Evolutionary conservation across 2,329 filamentous ascomycete genomes (phyloP), one percentile per base, ranked within the genome.

Genomic region (Xylariaceae sp.): DNA sequence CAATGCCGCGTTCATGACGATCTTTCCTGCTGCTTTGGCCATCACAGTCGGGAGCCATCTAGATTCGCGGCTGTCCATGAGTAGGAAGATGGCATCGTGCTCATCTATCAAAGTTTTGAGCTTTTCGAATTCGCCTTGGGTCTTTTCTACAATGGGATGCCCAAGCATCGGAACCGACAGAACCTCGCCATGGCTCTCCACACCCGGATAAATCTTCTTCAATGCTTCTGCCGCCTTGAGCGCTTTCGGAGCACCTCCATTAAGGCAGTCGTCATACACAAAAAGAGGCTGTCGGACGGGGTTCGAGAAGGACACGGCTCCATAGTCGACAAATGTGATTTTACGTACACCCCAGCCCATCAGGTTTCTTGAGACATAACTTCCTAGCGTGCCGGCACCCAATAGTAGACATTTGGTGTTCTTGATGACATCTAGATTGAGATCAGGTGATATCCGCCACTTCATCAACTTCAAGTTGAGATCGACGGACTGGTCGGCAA

Each of bases 401-500:
- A 99, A 81, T 2, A 99, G 74, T 14, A 99, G 78, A 64, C 94
- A 99, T 64, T 85, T 95, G 3, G 90, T 92, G 49, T 86, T 81
- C 64, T 96, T 96, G 65, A 97, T 91, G 30, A 81, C 81, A 30
- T 96, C 90, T 10, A 99, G 80, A 65, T 97, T 81, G 38, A 99
- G 79, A 44, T 85, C 85, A 0, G 94, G 94, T 7, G 90, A 89
- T 61, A 99, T 90, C 36, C 94, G 85, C 94, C 94, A 99, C 72
- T 96, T 99, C 85, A 99, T 99, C 50, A 99, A 78, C 71, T 97
- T 97, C 52, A 97, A 76, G 63, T 99, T 99, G 51, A 99, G 78
- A 63, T 99, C 94, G 10, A 97, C 92, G 1, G 91, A 90, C 66
- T 95, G 90, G 65, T 97, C 91, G 18, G 94, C 94, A 15, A 97